Percentiles rank a stretch among this genome's conserved stretches.
Evolutionary conservation across 1,284 basidiomycete species (phyloP).

Genomic region (Butyriboletus appendiculatus): DNA sequence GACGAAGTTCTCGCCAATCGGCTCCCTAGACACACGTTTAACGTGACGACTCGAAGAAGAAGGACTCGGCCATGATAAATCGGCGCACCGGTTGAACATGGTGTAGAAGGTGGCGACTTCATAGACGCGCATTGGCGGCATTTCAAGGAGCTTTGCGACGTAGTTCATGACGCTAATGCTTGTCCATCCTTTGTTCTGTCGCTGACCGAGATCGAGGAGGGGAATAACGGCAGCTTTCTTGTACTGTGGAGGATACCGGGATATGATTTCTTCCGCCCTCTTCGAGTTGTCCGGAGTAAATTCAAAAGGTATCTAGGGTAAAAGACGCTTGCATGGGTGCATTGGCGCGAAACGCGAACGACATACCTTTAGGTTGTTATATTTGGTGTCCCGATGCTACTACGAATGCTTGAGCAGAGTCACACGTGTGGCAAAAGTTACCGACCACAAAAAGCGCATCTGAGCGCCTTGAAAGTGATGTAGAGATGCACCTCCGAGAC

Average conservation of each 20-base stretch:
- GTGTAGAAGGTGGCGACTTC: constrained; percentile 99
- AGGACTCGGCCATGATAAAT: neutral
- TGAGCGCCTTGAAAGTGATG: constrained; percentile 42
- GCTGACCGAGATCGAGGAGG: constrained; percentile 93
- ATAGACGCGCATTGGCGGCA: constrained; percentile 99
- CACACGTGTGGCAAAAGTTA: constrained; percentile 12
- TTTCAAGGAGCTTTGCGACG: constrained; percentile 88
- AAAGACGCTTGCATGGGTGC: neutral
- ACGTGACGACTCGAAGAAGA: neutral
- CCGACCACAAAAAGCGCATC: constrained; percentile 59
- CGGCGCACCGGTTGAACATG: constrained; percentile 90
- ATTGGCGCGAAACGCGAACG: constrained; percentile 1
- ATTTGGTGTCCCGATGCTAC: constrained; percentile 90
- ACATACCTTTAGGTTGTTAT: constrained; percentile 86
- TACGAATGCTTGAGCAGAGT: constrained; percentile 12
- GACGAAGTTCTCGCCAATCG: constrained; percentile 93
- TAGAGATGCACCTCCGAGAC: constrained; percentile 38
- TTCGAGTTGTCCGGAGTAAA: constrained; percentile 84
- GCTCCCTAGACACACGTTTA: constrained; percentile 61
- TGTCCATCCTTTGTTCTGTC: constrained; percentile 99
- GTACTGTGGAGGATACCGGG: constrained; percentile 95
- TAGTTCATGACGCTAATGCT: constrained; percentile 99
- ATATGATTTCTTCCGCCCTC: constrained; percentile 87
- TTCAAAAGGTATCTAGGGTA: constrained; percentile 83
- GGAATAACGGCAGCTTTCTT: constrained; percentile 98